phyloP scores from a whole-genome alignment of 2,329 filamentous ascomycete species.

The Penicillium freii region DNA sequence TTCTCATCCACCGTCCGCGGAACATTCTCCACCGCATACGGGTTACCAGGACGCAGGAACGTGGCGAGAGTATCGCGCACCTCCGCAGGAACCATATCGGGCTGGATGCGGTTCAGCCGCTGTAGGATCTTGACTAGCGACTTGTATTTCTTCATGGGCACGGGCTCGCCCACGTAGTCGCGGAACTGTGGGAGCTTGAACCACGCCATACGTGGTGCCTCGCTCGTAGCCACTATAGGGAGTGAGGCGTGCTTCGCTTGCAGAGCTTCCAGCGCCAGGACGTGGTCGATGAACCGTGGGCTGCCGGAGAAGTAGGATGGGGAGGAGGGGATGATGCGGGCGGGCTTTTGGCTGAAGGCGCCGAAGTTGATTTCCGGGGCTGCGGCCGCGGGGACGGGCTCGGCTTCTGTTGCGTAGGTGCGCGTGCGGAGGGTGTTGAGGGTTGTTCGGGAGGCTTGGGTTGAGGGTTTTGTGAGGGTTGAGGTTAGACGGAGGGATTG shows the following conservation, averaged over 20 bases:
- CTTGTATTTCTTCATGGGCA: slow-evolving; percentile 75
- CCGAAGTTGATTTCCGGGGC: slow-evolving; percentile 38
- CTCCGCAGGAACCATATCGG: slow-evolving; percentile 68
- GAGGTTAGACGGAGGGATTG: slow-evolving; percentile 31
- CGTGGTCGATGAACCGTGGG: slow-evolving; percentile 80
- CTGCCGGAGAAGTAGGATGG: slow-evolving; percentile 93
- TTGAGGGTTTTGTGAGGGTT: slow-evolving; percentile 28
- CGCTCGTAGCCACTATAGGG: slow-evolving; percentile 63
- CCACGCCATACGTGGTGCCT: slow-evolving; percentile 77
- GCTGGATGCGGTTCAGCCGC: slow-evolving; percentile 81
- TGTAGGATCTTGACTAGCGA: slow-evolving; percentile 73
- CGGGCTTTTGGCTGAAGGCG: slow-evolving; percentile 44
- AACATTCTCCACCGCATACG: slow-evolving; percentile 62
- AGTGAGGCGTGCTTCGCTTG: slow-evolving; percentile 70
- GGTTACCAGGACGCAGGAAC: slow-evolving; percentile 75
- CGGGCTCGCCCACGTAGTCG: slow-evolving; percentile 65
- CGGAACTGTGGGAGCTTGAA: slow-evolving; percentile 75
- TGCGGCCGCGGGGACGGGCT: slow-evolving; percentile 16
- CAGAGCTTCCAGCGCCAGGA: slow-evolving; percentile 70
- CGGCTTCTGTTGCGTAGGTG: slow-evolving; percentile 31
- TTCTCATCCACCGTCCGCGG: slow-evolving; percentile 67
- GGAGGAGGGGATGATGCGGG: slow-evolving; percentile 77
- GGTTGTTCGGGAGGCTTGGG: slow-evolving; percentile 45
- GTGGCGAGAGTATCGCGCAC: slow-evolving; percentile 63
- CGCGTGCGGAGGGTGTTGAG: slow-evolving; percentile 22